Conservation (phyloP, 2,329 filamentous ascomycete genomes). For the Bimuria novae-zelandiae region DNA sequence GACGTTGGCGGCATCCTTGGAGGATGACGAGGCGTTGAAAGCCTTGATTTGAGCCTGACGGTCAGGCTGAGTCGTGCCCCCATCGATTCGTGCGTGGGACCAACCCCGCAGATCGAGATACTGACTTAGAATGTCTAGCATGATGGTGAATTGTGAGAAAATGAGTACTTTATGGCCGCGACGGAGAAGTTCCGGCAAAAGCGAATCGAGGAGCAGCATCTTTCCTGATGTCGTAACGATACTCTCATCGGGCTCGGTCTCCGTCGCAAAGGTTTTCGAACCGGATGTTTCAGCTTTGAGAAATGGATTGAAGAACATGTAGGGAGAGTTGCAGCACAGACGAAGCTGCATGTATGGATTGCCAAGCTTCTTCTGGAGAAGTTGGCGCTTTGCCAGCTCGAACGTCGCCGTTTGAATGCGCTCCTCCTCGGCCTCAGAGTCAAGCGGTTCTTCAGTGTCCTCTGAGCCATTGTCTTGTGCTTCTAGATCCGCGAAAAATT, state of each 20-base stretch:
- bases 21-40: conserved; percentile 49
- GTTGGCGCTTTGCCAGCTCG: conserved; percentile 82
- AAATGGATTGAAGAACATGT: conserved; percentile 97
- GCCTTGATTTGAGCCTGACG: conserved; percentile 55
- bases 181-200: conserved; percentile 75
- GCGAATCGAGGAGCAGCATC: conserved; percentile 88
- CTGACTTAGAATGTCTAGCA: conserved; percentile 86
- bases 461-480: conserved; percentile 55
- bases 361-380: conserved; percentile 87
- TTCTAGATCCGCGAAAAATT: conserved; percentile 80
- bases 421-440: conserved; percentile 62
- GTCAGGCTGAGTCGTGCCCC: conserved; percentile 73
- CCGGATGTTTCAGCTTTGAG: conserved; percentile 53
- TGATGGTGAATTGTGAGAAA: conserved; percentile 95
- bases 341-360: conserved; percentile 93
- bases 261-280: conserved; percentile 52
- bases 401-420: conserved; percentile 68
- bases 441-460: conserved; percentile 46
- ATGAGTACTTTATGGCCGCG: conserved; percentile 88
- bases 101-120: conserved; percentile 82
- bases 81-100: conserved; percentile 89
- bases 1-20: conserved; percentile 58
- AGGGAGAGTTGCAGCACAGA: conserved; percentile 88
- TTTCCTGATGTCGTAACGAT: conserved; percentile 90
- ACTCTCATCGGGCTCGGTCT: conserved; percentile 69